Conservation (phyloP, 2,329 filamentous ascomycete genomes). For the Uncinocarpus reesii region DNA sequence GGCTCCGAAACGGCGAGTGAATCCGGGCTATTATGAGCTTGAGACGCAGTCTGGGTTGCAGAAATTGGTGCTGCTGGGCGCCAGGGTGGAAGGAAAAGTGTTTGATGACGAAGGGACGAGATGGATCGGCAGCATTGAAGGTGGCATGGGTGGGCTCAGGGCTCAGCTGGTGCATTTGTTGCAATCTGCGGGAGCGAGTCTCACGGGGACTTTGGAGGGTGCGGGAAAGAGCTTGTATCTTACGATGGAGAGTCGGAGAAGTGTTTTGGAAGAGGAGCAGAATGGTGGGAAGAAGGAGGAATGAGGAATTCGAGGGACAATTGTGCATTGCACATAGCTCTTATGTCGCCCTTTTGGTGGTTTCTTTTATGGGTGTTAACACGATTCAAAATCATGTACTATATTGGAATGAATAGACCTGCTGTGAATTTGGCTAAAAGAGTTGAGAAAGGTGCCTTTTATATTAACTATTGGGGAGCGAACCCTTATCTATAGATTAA, state of each 20-base stretch:
- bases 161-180: conserved; percentile 72
- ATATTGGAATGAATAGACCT: conserved; percentile 5
- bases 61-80: conserved; percentile 79
- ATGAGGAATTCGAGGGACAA: not conserved
- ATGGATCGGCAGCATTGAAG: conserved; percentile 67
- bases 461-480: no score
- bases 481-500: no score
- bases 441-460: not conserved
- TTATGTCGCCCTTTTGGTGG: not conserved
- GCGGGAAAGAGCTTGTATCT: conserved; percentile 74
- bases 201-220: conserved; percentile 70
- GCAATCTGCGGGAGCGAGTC: conserved; percentile 64
- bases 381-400: conserved; percentile 8
- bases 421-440: no score
- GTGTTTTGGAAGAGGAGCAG: conserved; percentile 66
- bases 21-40: conserved; percentile 70
- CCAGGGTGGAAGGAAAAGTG: conserved; percentile 72
- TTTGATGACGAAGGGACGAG: conserved; percentile 64
- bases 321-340: not conserved
- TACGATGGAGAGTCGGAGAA: conserved; percentile 71
- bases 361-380: not conserved
- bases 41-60: conserved; percentile 69
- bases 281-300: conserved; percentile 22
- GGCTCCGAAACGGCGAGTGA: conserved; percentile 63
- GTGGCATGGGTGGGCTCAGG: conserved; percentile 68